These are phyloP conservation scores for Phellopilus nigrolimitatus DNA, from an alignment of 1,284 basidiomycete species.

Conservation along the genomic window DNA sequence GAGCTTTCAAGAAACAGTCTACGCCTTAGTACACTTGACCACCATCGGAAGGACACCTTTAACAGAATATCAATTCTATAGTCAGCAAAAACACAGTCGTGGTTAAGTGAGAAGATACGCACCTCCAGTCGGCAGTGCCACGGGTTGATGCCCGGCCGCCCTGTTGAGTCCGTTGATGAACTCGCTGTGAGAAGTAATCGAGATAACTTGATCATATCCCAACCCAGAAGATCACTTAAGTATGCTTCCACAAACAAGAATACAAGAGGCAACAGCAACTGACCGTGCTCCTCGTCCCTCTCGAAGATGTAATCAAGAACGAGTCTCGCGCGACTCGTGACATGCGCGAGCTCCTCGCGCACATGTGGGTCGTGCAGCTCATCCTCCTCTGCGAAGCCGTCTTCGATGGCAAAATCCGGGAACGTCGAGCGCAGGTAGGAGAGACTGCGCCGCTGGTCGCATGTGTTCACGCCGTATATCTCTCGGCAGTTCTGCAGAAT, in stretches of 20 bases:
- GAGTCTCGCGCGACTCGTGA: slow-evolving; percentile 46
- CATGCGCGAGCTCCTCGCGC: slow-evolving; percentile 58
- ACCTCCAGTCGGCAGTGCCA: slow-evolving; percentile 59
- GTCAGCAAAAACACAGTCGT: not conserved
- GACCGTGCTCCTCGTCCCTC: slow-evolving; percentile 45
- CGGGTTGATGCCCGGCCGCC: slow-evolving; percentile 40
- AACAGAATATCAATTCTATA: not conserved
- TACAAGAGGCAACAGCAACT: slow-evolving; percentile 26
- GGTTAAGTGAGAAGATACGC: slow-evolving; percentile 19
- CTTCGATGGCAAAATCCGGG: slow-evolving; percentile 61
- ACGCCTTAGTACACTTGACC: slow-evolving; percentile 11
- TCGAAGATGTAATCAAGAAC: slow-evolving; percentile 65
- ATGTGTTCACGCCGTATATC: slow-evolving; percentile 66
- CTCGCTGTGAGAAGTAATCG: slow-evolving; percentile 60
- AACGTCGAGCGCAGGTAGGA: slow-evolving; percentile 53
- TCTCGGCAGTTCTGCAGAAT: slow-evolving; percentile 73
- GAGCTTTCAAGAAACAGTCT: no score
- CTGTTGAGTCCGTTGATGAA: slow-evolving; percentile 52
- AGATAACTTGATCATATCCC: slow-evolving; percentile 42
- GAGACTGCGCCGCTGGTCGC: slow-evolving; percentile 59
- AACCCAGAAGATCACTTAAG: not conserved
- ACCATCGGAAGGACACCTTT: slow-evolving; percentile 19
- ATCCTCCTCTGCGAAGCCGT: slow-evolving; percentile 69
- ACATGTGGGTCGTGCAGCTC: slow-evolving; percentile 59
- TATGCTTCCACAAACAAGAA: not conserved